These are phyloP conservation scores for Calocera cornea DNA, from an alignment of 768 basidiomycete species.

Conservation along the genomic window DNA sequence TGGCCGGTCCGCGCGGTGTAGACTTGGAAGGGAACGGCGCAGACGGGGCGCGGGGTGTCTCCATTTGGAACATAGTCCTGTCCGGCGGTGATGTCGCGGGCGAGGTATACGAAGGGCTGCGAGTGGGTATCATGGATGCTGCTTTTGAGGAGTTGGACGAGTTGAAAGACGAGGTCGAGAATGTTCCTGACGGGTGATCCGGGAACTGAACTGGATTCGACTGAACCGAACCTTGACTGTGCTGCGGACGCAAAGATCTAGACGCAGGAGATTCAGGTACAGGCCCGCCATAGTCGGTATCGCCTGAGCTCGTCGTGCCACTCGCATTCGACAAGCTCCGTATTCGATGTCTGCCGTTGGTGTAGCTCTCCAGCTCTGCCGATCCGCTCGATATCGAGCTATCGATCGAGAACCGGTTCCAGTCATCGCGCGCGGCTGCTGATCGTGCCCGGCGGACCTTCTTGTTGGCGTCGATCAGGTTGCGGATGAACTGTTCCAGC, in stretches of 20 bases:
- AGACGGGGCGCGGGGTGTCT: neutral
- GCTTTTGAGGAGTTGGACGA: constrained; percentile 1
- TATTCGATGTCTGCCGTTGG: neutral
- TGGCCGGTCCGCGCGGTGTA: constrained; percentile 24
- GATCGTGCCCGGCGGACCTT: constrained; percentile 2
- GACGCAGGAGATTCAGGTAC: neutral
- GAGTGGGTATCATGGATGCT: constrained; percentile 7
- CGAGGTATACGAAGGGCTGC: constrained; percentile 6
- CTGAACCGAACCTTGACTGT: neutral
- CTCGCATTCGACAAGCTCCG: neutral
- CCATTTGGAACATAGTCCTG: neutral
- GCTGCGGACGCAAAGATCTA: neutral
- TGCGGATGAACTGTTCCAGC: constrained; percentile 64
- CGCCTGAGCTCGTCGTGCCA: neutral
- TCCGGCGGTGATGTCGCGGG: constrained; percentile 5
- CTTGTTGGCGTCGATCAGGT: constrained; percentile 67
- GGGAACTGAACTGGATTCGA: neutral
- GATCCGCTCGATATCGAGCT: neutral
- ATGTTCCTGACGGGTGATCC: neutral
- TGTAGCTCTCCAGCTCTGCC: neutral
- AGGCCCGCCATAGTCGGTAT: neutral
- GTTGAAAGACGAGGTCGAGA: constrained; percentile 1
- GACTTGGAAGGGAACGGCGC: constrained; percentile 6
- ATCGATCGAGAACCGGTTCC: neutral
- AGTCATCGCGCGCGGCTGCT: neutral